Conservation (phyloP, 129 eudicot genomes). For the Oenanthe sinensis region DNA sequence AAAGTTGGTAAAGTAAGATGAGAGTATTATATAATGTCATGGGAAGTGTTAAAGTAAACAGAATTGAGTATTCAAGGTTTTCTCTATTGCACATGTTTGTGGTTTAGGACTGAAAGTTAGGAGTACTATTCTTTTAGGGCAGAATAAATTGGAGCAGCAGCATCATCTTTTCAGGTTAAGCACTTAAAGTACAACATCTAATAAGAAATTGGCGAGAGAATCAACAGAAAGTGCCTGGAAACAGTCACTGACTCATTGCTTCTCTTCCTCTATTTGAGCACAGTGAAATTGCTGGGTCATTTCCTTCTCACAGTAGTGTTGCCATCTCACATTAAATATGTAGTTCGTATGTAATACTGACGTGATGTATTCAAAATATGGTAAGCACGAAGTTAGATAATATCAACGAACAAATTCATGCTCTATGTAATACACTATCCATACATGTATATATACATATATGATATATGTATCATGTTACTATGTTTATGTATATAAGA, state of each 20-base stretch:
- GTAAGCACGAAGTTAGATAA: not conserved
- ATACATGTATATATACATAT: too few relatives aligned
- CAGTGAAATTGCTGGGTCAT: not conserved
- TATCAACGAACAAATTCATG: not conserved
- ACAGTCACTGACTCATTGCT: not conserved
- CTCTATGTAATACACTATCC: not conserved
- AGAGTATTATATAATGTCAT: not conserved
- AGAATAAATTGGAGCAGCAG: not conserved
- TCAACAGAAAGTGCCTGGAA: too few relatives aligned
- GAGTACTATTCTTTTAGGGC: not conserved
- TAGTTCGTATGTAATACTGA: too few relatives aligned
- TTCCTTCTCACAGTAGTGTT: not conserved
- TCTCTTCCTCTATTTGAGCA: not conserved
- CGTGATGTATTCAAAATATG: not conserved
- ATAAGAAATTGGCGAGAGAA: not conserved
- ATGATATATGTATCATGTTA: not conserved
- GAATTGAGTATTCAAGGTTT: not conserved
- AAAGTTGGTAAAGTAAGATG: not conserved
- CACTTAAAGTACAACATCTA: not conserved
- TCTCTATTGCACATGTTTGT: not conserved
- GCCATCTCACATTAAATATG: too few relatives aligned
- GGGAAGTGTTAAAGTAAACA: not conserved
- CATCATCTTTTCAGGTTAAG: not conserved
- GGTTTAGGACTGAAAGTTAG: not conserved
- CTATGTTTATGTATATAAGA: not conserved